A percentile compares a stretch with the other conserved stretches of the same genome.
Conservation (phyloP, 2,329 filamentous ascomycete genomes). For the Claviceps sp. region DNA sequence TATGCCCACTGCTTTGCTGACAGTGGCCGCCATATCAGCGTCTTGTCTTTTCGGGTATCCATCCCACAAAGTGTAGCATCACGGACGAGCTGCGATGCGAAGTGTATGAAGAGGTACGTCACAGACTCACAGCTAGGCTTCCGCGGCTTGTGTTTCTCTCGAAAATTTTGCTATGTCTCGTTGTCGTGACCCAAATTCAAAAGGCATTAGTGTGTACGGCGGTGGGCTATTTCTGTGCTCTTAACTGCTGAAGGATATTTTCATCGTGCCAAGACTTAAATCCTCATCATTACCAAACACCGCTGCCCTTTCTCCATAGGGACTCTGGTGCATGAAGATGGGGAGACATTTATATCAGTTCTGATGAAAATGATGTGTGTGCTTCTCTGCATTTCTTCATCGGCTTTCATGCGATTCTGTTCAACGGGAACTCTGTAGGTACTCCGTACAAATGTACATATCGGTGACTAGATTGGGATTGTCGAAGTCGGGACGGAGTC, state of each 20-base stretch:
- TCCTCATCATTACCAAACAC: conserved; percentile 47
- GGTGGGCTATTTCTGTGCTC: conserved; percentile 37
- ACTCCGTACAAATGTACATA: too few species aligned
- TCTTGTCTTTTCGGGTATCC: too few species aligned
- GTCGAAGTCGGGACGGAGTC: too few species aligned
- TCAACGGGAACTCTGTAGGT: too few species aligned
- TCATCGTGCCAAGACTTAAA: conserved; percentile 40
- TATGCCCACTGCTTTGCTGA: too few species aligned
- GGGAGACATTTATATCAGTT: conserved; percentile 26
- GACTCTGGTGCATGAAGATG: conserved; percentile 43
- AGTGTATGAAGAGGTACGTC: too few species aligned
- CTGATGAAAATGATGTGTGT: background rate
- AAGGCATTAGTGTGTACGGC: conserved; percentile 49
- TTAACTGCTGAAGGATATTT: conserved; percentile 42
- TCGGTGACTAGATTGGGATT: too few species aligned
- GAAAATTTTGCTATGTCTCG: background rate
- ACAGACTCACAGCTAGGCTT: background rate
- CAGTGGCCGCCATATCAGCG: too few species aligned
- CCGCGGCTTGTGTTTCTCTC: background rate
- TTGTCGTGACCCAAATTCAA: background rate
- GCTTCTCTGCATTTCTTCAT: background rate
- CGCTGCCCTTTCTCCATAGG: conserved; percentile 25
- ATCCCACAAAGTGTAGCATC: too few species aligned
- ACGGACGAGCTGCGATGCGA: too few species aligned
- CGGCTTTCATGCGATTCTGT: too few species aligned